Base-by-base conservation (phyloP, 331 rosid genomes). In the Quercus tomentella region DNA sequence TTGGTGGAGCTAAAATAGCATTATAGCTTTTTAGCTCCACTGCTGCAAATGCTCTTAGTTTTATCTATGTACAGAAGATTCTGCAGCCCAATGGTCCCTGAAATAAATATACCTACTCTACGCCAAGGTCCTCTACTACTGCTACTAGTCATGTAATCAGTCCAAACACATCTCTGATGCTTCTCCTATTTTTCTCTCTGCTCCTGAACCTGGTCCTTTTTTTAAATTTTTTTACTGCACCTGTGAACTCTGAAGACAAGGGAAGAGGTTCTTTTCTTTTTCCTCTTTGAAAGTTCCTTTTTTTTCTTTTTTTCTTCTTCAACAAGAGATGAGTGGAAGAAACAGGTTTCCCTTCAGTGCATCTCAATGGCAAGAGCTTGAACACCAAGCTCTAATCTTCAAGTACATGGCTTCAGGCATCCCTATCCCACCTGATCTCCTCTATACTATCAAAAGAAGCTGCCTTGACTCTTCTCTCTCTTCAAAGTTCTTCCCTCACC, bases 361-460 rank as follows among this genome's bases (percentile, higher is more conserved):
- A 18, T 77, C 92, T 18, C 99, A 96, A 76, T 96, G 99, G 99
- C 98, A 96, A 89, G 99, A 96, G 86, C 98, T 96, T 58, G 99
- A 96, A 74, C 99, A 92, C 76, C 98, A 96, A 87, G 99, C 99
- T 22, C 97, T 93, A n/a, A 89, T 96, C 77, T 96, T 88, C 90
- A 96, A 96, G 87, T 93, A 93, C 91, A 93, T 96, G 92, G 97
- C 87, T 72, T 93, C 99, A 1, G 98, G 97, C 26, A 87, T 96
- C 23, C 89, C 94, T 23, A 84, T 96, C 54, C 99, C 99, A 22
- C 90, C 98, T 67, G 97, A 95, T 85, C 98, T 93, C 56, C 90
- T 93, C 82, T 89, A 84, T 86, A 66, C 89, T 74, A 83, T 93
- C 82, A 93, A 82, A 82, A 90, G 86, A 61, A 81, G 85, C 83